phyloP scores from a whole-genome alignment of 148 eudicot species.

The Rhododendron vialii region DNA sequence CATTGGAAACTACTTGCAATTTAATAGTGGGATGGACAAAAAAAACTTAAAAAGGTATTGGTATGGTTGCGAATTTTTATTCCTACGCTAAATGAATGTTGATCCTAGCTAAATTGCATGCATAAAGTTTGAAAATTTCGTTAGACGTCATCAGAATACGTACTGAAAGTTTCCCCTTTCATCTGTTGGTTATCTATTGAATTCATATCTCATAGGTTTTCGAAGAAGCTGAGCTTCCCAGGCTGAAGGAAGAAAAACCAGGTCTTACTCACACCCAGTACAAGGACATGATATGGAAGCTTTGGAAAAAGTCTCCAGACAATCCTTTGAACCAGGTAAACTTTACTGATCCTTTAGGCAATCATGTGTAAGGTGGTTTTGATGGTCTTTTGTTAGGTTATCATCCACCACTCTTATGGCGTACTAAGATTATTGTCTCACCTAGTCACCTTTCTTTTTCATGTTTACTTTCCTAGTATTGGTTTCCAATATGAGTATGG shows the following conservation, averaged over 20 bases:
- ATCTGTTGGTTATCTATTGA: constrained; percentile 3
- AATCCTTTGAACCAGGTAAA: constrained; percentile 91
- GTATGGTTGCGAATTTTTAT: neutral
- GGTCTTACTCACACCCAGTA: constrained; percentile 97
- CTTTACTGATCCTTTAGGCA: neutral
- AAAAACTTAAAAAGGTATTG: neutral
- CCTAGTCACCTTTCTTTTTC: neutral
- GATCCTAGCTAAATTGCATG: neutral
- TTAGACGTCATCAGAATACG: neutral
- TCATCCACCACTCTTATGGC: neutral
- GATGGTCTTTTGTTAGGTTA: neutral
- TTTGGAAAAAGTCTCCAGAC: constrained; percentile 98
- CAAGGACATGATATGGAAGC: constrained; percentile 92
- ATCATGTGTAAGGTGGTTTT: neutral
- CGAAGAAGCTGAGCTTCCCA: constrained; percentile 93
- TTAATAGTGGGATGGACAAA: neutral
- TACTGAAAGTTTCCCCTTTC: neutral
- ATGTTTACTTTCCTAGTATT: too few relatives aligned
- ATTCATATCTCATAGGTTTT: constrained; percentile 50
- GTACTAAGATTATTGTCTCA: neutral
- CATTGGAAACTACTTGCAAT: neutral
- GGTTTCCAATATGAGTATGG: neutral
- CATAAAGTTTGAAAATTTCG: neutral
- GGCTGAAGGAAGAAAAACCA: constrained; percentile 88
- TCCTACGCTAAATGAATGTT: neutral